These are phyloP conservation scores for Fomitopsis serialis DNA, from an alignment of 768 basidiomycete genomes.

Conservation along the genomic window DNA sequence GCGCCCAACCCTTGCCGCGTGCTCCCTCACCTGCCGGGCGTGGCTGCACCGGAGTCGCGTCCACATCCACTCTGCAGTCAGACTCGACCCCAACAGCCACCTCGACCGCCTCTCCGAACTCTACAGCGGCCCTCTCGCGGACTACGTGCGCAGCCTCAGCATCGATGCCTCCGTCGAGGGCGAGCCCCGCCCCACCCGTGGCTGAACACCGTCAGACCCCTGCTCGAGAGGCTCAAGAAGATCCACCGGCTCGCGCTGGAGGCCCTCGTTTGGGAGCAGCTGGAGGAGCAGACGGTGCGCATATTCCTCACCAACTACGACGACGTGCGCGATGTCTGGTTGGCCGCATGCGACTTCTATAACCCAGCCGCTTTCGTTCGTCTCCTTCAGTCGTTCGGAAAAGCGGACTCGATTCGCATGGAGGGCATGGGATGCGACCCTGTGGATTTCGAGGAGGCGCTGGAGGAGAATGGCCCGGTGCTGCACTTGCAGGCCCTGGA, in stretches of 20 bases:
- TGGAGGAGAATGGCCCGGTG: background rate
- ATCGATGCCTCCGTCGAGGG: conserved; percentile 2
- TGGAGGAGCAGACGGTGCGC: background rate
- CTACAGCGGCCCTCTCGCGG: background rate
- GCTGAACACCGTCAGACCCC: background rate
- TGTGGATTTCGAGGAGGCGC: background rate
- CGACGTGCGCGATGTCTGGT: background rate
- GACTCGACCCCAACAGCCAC: conserved; percentile 1
- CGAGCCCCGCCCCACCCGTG: background rate
- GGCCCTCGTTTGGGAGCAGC: background rate
- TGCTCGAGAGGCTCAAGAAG: background rate
- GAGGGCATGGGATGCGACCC: background rate
- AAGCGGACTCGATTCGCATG: background rate
- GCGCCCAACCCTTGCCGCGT: conserved; percentile 2
- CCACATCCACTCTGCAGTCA: background rate
- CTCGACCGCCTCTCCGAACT: background rate
- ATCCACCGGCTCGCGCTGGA: conserved; percentile 3
- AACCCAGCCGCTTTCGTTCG: background rate
- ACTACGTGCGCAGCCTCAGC: conserved; percentile 1
- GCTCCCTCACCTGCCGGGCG: conserved; percentile 1
- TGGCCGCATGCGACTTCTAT: conserved; percentile 2
- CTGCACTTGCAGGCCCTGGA: background rate
- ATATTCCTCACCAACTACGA: background rate
- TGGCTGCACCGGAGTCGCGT: conserved; percentile 3
- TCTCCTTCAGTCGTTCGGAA: background rate